Evolutionary conservation across 129 eudicot genomes (phyloP), one percentile per base, ranked within the genome.

Genomic region (Mikania micrantha): DNA sequence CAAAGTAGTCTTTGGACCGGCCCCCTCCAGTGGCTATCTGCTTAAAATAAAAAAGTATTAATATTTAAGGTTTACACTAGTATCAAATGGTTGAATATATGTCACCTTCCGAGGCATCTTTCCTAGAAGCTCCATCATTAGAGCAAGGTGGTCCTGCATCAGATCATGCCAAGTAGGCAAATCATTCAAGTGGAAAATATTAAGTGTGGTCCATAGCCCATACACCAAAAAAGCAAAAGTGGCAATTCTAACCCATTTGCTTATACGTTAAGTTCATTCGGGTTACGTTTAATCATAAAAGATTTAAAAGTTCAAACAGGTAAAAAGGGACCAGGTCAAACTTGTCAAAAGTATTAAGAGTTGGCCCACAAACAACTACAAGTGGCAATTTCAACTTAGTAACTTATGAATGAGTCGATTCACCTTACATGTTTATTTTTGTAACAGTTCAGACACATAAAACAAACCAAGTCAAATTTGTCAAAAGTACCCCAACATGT

Each of bases 61-160:
- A 21, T 5, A 62, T 20, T 28, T 39, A 20, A 6, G 29, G 28
- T 45, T 35, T 24, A 59, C 19, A 44, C 10, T 29, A 24, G 31
- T 25, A 12, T 19, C 50, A 66, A 39, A 31, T n/a, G 21, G 49
- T 16, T 27, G 57, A 57, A 58, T 35, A 34, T 63, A 22, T 35
- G 19, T 56, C 71, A 89, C 99, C 97, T 94, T 94, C 72, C 79
- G 61, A 48, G 99, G 99, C 73, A 94, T 94, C 85, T 87, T 89
- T 57, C 99, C 99, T 32, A 94, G 87, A 73, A 87, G 80, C 67
- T 94, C 99, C 99, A 86, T 87, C 99, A 94, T 94, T 74, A 85
- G 69, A 69, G 99, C 99, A 79, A 94, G 99, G 78, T 94, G 99
- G 78, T 94, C 99, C 99, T 94, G 86, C 80, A 81, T 60, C 61